Base-by-base conservation (phyloP, 2,329 filamentous ascomycete genomes). In the Fusarium sp. region DNA sequence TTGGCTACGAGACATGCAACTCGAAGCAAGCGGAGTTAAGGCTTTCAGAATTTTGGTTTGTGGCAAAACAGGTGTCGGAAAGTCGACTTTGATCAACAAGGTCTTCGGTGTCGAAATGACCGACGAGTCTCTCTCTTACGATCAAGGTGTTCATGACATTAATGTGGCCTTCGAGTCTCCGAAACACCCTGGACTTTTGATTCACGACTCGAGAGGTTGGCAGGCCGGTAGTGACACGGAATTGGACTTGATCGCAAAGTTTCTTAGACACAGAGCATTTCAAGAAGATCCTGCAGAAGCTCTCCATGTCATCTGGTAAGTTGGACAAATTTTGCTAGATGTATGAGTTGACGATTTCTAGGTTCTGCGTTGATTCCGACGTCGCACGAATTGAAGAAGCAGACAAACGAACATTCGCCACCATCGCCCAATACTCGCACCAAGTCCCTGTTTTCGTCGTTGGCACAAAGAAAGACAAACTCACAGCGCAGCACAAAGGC, bases 91-190 rank as follows among this genome's bases (percentile, higher is more conserved):
- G n/a, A 74, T 74, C 41, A 74, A 74, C 50, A 74, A 72, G 15
- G 72, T 74, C 4, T 74, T 74, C 47, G 72, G 72, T 2, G 72
- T 74, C 23, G 72, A 74, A 28, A 71, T 74, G 64, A 74, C 72
- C 0, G 62, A 64, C 1, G 72, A 74, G 50, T 74, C 72, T 2
- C 20, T 62, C 0, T 73, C 72, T 2, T 74, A 74, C 10, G 56
- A 71, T 0, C 72, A 74, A 9, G 72, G 72, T 3, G 72, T 74
- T 2, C 72, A 74, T 15, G 72, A 74, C 12, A 74, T 74, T 8
- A 74, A 74, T 4, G 69, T 71, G 3, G 72, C 72, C 0, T 74
- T 74, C 10, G 72, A 74, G 12, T 74, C 72, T 3, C 72, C 72
- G 0, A 65, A 62, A 30, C 72, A 74, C 4, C 72, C 72, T 0